Base-by-base conservation (phyloP, 2,329 filamentous ascomycete genomes). In the Cordyceps javanica region DNA sequence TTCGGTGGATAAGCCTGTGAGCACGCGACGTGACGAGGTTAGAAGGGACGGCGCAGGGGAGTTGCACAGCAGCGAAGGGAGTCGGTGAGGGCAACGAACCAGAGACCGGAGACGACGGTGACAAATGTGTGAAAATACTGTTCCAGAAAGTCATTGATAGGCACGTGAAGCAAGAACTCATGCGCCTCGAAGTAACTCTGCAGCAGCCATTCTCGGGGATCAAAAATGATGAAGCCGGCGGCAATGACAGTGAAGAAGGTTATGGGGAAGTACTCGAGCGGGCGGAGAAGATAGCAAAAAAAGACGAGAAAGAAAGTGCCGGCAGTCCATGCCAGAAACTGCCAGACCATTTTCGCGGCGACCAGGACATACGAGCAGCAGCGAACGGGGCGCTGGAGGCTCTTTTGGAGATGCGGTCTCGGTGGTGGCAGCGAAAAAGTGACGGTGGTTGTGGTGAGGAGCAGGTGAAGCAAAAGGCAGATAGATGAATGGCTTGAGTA, bases 1-100 rank as follows among this genome's bases (percentile, higher is more conserved):
- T 90, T 69, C 94, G 87, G 70, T 90, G 88, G 60, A 91, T 79
- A 60, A 96, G 82, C 91, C 90, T 94, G 36, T 8, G 55, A 34
- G 38, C 30, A 45, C 7, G 30, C 41, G 42, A 48, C n/a, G 39
- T 44, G 53, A 41, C 32, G 34, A 26, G 51, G 30, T 55, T 50
- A 38, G 41, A 51, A 42, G 25, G 36, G 49, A 34, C 23, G 30
- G 42, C 25, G 44, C 42, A 32, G 81, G 67, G 26, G 74, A 70
- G 68, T 80, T 75, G 60, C 81, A 39, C 77, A 68, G 57, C 74
- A 67, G 59, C 72, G 69, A 62, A 76, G 67, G 60, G 66, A 64
- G 62, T 68, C 63, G 61, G 70, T 61, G 56, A 65, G 63, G 51
- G 62, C 60, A n/a, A 56, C 36, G 26, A 16, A 59, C 57, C 57